These are phyloP conservation scores for Saccharomyces hybrid DNA, from an alignment of 1,139 yeast species.

Conservation along the genomic window DNA sequence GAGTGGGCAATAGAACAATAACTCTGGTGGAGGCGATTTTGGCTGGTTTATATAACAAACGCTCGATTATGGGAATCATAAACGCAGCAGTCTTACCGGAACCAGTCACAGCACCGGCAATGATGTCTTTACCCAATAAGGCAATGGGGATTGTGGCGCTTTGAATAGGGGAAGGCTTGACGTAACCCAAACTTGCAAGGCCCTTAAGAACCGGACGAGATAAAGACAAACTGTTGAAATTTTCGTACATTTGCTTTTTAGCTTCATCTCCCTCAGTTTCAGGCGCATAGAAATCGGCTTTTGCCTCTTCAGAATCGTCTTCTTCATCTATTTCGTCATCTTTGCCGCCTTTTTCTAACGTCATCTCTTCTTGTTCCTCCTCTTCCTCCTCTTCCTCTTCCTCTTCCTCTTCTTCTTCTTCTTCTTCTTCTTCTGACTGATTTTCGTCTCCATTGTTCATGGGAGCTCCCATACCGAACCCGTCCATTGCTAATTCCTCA, in stretches of 20 bases:
- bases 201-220: slow-evolving; percentile 90
- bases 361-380: slow-evolving; percentile 25
- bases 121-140: slow-evolving; percentile 82
- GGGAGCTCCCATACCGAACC: slow-evolving; percentile 61
- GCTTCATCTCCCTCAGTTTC: slow-evolving; percentile 43
- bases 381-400: slow-evolving; percentile 25
- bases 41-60: slow-evolving; percentile 80
- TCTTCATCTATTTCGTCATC: slow-evolving; percentile 34
- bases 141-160: slow-evolving; percentile 91
- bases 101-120: slow-evolving; percentile 99
- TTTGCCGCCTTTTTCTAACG: slow-evolving; percentile 32
- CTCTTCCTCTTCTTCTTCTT: slow-evolving; percentile 28
- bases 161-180: slow-evolving; percentile 89
- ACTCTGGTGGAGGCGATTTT: slow-evolving; percentile 84
- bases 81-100: slow-evolving; percentile 99
- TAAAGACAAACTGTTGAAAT: slow-evolving; percentile 69
- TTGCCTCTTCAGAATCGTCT: slow-evolving; percentile 64
- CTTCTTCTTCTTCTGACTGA: slow-evolving; percentile 27
- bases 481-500: slow-evolving; percentile 58
- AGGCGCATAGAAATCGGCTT: slow-evolving; percentile 59
- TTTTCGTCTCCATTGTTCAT: slow-evolving; percentile 26
- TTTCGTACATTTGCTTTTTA: slow-evolving; percentile 42
- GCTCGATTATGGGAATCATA: slow-evolving; percentile 89
- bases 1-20: slow-evolving; percentile 84
- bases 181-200: slow-evolving; percentile 68